Evolutionary conservation across 2,329 filamentous ascomycete species (phyloP).

Genomic region (Colletotrichum scovillei): DNA sequence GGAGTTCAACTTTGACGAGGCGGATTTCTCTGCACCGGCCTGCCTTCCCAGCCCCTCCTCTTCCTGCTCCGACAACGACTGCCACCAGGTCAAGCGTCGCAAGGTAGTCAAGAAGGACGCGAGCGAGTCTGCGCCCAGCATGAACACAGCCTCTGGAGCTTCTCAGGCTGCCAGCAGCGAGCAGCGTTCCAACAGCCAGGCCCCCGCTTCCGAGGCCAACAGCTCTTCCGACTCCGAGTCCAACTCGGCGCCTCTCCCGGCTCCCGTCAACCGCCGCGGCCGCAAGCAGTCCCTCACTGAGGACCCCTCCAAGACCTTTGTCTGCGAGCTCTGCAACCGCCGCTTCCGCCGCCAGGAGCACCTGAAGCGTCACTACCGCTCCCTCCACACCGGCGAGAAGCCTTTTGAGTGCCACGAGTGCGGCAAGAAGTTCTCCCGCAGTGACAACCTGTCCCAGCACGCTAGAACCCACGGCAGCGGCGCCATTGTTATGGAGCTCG

Average conservation of each 20-base stretch:
- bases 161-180: constrained; percentile 45
- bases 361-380: constrained; percentile 97
- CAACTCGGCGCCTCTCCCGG: constrained; percentile 56
- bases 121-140: constrained; percentile 50
- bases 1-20: constrained; percentile 80
- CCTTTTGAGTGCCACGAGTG: constrained; percentile 98
- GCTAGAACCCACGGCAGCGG: constrained; percentile 92
- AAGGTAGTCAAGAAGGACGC: constrained; percentile 61
- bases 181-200: constrained; percentile 46
- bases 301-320: constrained; percentile 97
- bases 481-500: constrained; percentile 90
- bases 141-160: constrained; percentile 56
- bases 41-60: constrained; percentile 73
- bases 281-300: constrained; percentile 99
- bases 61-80: constrained; percentile 60
- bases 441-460: constrained; percentile 97
- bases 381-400: constrained; percentile 98
- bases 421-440: constrained; percentile 98
- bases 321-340: constrained; percentile 95
- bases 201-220: constrained; percentile 46
- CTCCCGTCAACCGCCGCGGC: constrained; percentile 86
- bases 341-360: constrained; percentile 99
- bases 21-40: constrained; percentile 68
- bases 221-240: constrained; percentile 57
- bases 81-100: constrained; percentile 67